A percentile compares a stretch with the other conserved stretches of the same genome.
These are phyloP conservation scores for Wickerhamomyces rabaulensis DNA, from an alignment of 805 yeast genomes.

Conservation along the genomic window DNA sequence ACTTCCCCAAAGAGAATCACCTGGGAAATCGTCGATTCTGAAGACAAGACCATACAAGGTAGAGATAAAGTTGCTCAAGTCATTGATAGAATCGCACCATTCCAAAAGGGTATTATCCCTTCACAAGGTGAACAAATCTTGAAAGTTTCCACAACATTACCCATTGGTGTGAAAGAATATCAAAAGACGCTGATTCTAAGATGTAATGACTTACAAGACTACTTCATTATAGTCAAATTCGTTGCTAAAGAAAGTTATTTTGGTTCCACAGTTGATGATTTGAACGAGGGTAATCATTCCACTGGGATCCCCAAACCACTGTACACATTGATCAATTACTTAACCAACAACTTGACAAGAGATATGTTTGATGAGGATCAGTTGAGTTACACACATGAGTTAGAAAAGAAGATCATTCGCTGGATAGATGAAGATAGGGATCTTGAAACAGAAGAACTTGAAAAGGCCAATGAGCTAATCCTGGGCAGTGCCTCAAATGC, in stretches of 20 bases:
- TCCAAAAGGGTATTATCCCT: constrained; percentile 26
- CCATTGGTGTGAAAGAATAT: constrained; percentile 22
- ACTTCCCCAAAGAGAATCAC: constrained; percentile 9
- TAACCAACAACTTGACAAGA: constrained; percentile 20
- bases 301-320: constrained; percentile 29
- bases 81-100: constrained; percentile 15
- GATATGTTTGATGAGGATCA: constrained; percentile 24
- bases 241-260: constrained; percentile 22
- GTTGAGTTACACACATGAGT: constrained; percentile 11
- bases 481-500: constrained; percentile 20
- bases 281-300: constrained; percentile 17
- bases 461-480: constrained; percentile 10
- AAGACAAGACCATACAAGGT: neutral
- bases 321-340: constrained; percentile 25
- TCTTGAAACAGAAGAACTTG: constrained; percentile 11
- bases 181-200: constrained; percentile 24
- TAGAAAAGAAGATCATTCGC: constrained; percentile 17
- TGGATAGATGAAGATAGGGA: constrained; percentile 20
- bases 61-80: constrained; percentile 19
- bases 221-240: constrained; percentile 26
- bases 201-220: constrained; percentile 26
- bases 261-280: constrained; percentile 27
- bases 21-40: constrained; percentile 32
- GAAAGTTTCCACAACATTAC: constrained; percentile 19
- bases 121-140: constrained; percentile 20